These are phyloP conservation scores for Botryotinia globosa DNA, from an alignment of 2,329 filamentous ascomycete species.

Conservation along the genomic window DNA sequence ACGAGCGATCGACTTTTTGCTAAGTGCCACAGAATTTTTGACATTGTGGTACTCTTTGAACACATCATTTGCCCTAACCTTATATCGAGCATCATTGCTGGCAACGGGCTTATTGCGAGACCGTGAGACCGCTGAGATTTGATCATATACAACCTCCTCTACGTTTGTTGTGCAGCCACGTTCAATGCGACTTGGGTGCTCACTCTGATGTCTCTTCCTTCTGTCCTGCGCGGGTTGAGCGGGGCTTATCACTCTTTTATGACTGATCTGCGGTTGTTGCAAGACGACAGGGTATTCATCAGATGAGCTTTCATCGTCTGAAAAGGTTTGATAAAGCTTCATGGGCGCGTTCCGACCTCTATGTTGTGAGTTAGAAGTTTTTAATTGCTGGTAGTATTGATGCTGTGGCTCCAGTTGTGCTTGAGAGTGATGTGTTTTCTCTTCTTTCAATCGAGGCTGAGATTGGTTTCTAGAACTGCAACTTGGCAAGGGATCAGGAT, in stretches of 20 bases:
- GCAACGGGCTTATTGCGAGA: background rate
- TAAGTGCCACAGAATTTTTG: background rate
- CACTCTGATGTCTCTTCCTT: constrained; percentile 15
- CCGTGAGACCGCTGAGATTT: background rate
- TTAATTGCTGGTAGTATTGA: background rate
- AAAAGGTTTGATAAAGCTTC: background rate
- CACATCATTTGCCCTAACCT: background rate
- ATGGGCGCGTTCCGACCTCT: background rate
- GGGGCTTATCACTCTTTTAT: background rate
- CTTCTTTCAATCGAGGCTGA: background rate
- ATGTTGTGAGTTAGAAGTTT: background rate
- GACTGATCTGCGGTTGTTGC: background rate
- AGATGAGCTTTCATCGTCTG: background rate
- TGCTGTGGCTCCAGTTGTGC: background rate
- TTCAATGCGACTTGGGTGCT: background rate
- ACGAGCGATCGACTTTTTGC: background rate
- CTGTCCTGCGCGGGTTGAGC: background rate
- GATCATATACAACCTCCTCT: background rate
- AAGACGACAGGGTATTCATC: background rate
- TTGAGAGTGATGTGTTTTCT: background rate
- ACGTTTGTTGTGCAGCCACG: background rate
- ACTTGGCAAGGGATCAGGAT: constrained; percentile 11
- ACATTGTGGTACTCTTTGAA: background rate
- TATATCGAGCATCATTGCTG: background rate
- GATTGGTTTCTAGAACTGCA: background rate